These are phyloP conservation scores for Triticum aestivum DNA, from an alignment of 176 grass and related monocot species.

Conservation along the genomic window DNA sequence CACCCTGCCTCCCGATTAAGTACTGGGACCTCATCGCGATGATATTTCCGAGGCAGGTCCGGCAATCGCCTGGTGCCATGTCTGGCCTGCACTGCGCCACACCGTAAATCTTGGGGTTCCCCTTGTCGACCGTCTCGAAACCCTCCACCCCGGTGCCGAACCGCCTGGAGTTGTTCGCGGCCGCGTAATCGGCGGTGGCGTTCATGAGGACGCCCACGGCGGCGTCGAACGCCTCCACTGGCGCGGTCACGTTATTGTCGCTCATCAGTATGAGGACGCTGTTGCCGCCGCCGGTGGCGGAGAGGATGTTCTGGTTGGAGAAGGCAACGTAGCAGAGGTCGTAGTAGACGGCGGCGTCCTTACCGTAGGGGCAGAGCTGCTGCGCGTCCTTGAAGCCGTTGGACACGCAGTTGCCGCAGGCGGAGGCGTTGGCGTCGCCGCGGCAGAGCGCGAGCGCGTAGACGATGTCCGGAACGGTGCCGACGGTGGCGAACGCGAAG, in stretches of 20 bases:
- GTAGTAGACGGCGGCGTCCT: constrained; percentile 28
- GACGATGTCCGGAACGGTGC: background rate
- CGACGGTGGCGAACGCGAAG: background rate
- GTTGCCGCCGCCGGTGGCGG: background rate
- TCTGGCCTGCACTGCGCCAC: constrained; percentile 66
- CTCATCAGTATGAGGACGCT: too few species aligned
- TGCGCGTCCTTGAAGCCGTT: constrained; percentile 11
- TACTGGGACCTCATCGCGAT: background rate
- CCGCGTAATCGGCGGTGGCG: constrained; percentile 39
- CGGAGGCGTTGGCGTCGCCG: constrained; percentile 20
- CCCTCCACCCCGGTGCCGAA: constrained; percentile 35
- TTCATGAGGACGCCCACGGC: constrained; percentile 16
- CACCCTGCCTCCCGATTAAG: background rate
- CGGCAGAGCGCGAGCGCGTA: constrained; percentile 36
- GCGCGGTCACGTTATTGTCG: constrained; percentile 14
- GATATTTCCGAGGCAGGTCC: background rate
- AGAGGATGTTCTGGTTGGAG: constrained; percentile 51
- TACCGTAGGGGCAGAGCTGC: constrained; percentile 7
- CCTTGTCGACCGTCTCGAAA: background rate
- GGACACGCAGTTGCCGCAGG: constrained; percentile 17
- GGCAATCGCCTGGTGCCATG: constrained; percentile 29
- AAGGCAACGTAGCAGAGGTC: constrained; percentile 48
- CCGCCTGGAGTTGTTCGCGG: constrained; percentile 27
- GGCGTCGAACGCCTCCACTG: constrained; percentile 13
- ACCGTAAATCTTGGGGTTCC: constrained; percentile 25